Evolutionary conservation across 805 yeast genomes (phyloP).

Genomic region (Wickerhamiella spandovensis): DNA sequence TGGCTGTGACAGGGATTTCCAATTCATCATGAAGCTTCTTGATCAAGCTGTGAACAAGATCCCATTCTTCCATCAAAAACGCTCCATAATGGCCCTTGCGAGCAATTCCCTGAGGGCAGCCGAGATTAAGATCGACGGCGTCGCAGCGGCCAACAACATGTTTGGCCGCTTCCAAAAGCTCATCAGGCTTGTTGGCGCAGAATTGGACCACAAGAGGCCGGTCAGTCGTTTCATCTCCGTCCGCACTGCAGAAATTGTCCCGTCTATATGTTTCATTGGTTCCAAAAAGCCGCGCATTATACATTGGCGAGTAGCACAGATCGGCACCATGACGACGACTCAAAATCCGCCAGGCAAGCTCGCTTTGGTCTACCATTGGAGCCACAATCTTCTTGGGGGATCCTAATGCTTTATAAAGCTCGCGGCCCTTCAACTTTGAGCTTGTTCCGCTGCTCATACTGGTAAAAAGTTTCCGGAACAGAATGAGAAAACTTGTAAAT

Average conservation of each 20-base stretch:
- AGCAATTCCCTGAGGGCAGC: conserved; percentile 98
- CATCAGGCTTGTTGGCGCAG: conserved; percentile 91
- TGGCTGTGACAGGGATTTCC: conserved; percentile 85
- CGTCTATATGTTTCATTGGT: conserved; percentile 67
- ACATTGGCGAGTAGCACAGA: conserved; percentile 92
- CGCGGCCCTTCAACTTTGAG: conserved; percentile 42
- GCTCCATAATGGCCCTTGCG: conserved; percentile 90
- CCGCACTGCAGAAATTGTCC: conserved; percentile 50
- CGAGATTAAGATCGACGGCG: conserved; percentile 89
- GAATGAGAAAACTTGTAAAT: background rate
- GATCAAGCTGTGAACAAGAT: conserved; percentile 56
- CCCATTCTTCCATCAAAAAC: conserved; percentile 96
- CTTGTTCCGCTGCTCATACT: background rate
- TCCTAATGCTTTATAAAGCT: conserved; percentile 55
- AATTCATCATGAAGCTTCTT: conserved; percentile 60
- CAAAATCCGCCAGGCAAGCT: conserved; percentile 85
- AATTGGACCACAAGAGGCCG: conserved; percentile 89
- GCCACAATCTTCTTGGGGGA: conserved; percentile 78
- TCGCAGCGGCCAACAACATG: conserved; percentile 74
- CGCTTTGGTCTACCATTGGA: conserved; percentile 98
- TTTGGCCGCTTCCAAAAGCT: conserved; percentile 66
- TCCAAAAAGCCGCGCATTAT: conserved; percentile 83
- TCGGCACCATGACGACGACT: conserved; percentile 87
- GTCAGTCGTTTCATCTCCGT: conserved; percentile 58
- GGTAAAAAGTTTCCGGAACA: background rate